Evolutionary conservation across 352 stramenopile species (phyloP), one percentile per base, ranked within the genome.

Genomic region (Pythium sukuiense): DNA sequence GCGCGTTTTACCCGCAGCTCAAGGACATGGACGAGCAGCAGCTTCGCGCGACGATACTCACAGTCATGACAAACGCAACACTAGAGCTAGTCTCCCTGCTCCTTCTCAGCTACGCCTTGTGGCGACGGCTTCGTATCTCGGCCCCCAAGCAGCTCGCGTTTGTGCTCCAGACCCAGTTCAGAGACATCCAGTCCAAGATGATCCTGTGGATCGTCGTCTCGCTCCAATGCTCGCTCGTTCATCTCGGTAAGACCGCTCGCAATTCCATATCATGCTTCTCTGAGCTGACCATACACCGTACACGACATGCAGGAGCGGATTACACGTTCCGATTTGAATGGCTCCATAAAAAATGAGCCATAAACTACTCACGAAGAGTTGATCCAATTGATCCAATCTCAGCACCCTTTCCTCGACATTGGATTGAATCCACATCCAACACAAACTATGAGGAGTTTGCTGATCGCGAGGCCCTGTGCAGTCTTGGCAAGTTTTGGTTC

Each of bases 101-200:
- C 3, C 14, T 61, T 3, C 27, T 79, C 1, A 70, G 54, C 16
- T 72, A 72, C 33, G 30, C 74, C 0, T 27, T 68, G 0, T 59
- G 77, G 48, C 55, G 14, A 14, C 39, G 43, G 27, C 29, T 61
- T n/a, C 20, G 69, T 3, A 60, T 71, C 11, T 83, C 74, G 12
- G 62, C 54, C 1, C 27, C 77, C n/a, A 61, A 68, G 13, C 72
- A 80, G 18, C 46, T 87, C 0, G 61, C 69, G 2, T 84, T 84
- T 30, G 78, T 84, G 16, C 58, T 84, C 0, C 67, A 86, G 41
- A 63, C 29, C 0, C 67, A 86, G 24, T 67, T 65, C 43, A 39
- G 52, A 2, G 73, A 76, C 60, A 69, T 86, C 12, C 76, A 82
- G 49, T 71, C 67, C 6, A 83, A 83, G 49, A 20, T 86, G 14